These are phyloP conservation scores for Ilex paraguariensis DNA, from an alignment of 305 asterid genomes.

Conservation along the genomic window DNA sequence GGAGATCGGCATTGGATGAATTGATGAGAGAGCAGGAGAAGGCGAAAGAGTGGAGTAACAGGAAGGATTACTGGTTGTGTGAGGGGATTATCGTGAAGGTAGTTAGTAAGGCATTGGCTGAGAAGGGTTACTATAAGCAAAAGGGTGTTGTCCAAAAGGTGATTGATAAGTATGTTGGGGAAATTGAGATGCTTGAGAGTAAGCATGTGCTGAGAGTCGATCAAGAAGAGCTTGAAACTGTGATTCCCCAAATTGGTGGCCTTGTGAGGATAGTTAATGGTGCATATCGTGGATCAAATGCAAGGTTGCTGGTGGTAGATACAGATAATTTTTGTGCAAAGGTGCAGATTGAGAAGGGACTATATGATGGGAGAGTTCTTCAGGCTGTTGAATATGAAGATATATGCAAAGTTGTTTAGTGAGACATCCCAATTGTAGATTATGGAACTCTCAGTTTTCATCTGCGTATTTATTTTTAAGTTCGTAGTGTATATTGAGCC, in stretches of 20 bases:
- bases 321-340: slow-evolving; percentile 62
- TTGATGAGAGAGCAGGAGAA: slow-evolving; percentile 80
- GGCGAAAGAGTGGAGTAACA: slow-evolving; percentile 65
- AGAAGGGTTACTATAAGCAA: slow-evolving; percentile 83
- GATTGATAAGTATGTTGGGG: slow-evolving; percentile 73
- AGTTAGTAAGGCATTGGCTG: slow-evolving; percentile 72
- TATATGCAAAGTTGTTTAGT: slow-evolving; percentile 60
- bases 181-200: slow-evolving; percentile 86
- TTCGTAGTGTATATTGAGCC: too few relatives aligned
- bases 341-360: slow-evolving; percentile 84
- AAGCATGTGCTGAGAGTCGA: slow-evolving; percentile 84
- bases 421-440: slow-evolving; percentile 7
- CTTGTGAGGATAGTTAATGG: slow-evolving; percentile 82
- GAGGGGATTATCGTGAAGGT: slow-evolving; percentile 79
- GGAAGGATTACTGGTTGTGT: slow-evolving; percentile 89
- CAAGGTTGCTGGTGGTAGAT: slow-evolving; percentile 58
- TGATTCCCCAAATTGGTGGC: slow-evolving; percentile 89
- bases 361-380: slow-evolving; percentile 78
- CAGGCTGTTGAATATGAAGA: slow-evolving; percentile 86
- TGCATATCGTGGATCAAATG: slow-evolving; percentile 75
- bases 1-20: slow-evolving; percentile 59
- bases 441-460: background rate
- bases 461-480: too few relatives aligned
- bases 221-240: slow-evolving; percentile 92
- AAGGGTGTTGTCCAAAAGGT: slow-evolving; percentile 73